Evolutionary conservation across 495 filamentous ascomycete genomes (phyloP).

Genomic region (Aspergillus nanangensis): DNA sequence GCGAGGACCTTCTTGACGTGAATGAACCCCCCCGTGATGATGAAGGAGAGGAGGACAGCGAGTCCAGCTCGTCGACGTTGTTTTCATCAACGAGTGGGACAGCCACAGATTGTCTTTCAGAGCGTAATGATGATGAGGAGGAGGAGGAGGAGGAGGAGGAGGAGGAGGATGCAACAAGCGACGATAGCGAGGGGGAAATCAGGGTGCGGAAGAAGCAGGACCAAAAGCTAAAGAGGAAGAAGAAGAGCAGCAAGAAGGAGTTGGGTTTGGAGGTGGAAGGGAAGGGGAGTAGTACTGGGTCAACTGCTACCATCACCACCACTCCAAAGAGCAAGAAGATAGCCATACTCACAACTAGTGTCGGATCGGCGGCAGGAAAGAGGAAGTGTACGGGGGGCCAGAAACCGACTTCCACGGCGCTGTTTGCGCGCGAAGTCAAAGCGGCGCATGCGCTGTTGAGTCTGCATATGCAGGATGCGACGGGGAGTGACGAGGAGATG

Average conservation of each 20-base stretch:
- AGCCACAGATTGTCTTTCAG: background rate
- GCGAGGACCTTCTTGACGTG: background rate
- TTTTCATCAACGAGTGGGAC: background rate
- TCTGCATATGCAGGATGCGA: constrained; percentile 45
- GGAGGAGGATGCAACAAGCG: no score
- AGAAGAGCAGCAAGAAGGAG: no score
- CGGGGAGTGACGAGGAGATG: constrained; percentile 10
- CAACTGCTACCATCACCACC: constrained; percentile 8
- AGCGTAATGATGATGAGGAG: constrained; percentile 5
- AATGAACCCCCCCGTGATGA: constrained; percentile 1
- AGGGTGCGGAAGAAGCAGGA: constrained; percentile 1
- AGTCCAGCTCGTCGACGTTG: background rate
- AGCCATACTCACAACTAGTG: no score
- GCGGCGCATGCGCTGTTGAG: constrained; percentile 55
- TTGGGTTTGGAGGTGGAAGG: no score
- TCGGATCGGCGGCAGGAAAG: no score
- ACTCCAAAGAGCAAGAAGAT: no score
- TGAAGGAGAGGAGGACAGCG: constrained; percentile 5
- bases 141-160: no score
- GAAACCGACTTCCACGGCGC: background rate
- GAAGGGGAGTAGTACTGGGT: constrained; percentile 19
- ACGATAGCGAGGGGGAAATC: background rate
- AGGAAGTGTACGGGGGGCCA: no score
- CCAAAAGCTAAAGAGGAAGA: no score
- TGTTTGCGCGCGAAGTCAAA: constrained; percentile 40